A percentile compares a stretch with the other conserved stretches of the same genome.
phyloP scores from a whole-genome alignment of 768 basidiomycete genomes.

The Suillus clintonianus region DNA sequence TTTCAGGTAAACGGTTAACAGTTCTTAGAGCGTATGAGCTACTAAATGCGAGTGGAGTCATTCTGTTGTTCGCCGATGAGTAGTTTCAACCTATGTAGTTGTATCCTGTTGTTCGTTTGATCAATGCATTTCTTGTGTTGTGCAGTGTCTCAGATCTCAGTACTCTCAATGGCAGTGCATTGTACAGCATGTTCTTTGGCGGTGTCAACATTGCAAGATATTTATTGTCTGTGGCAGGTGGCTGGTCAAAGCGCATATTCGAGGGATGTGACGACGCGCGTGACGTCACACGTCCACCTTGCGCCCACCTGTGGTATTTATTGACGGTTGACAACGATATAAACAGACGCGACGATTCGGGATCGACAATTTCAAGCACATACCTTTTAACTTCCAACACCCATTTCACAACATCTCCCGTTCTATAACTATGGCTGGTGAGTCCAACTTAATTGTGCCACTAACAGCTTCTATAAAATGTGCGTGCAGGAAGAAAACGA shows the following conservation, averaged over 20 bases:
- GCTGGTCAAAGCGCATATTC: conserved; percentile 5
- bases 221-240: not conserved
- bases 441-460: conserved; percentile 13
- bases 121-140: conserved; percentile 17
- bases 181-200: not conserved
- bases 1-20: not conserved
- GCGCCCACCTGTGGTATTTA: conserved; percentile 17
- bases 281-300: conserved; percentile 33
- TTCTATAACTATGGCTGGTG: conserved; percentile 30
- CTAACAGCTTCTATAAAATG: conserved; percentile 1
- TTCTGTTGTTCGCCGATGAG: conserved; percentile 21
- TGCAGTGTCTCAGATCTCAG: not conserved
- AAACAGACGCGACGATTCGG: conserved; percentile 4
- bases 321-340: conserved; percentile 20
- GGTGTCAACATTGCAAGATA: not conserved
- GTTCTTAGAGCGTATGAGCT: conserved; percentile 10
- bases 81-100: conserved; percentile 30
- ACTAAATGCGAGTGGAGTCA: conserved; percentile 7
- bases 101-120: conserved; percentile 23
- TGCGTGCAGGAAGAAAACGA: conserved; percentile 45
- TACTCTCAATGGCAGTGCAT: not conserved
- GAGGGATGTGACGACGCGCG: conserved; percentile 25
- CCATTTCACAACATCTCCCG: not conserved
- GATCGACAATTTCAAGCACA: not conserved
- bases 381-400: conserved; percentile 5